phyloP scores from a whole-genome alignment of 2,329 filamentous ascomycete species.

The Cercospora canescens region DNA sequence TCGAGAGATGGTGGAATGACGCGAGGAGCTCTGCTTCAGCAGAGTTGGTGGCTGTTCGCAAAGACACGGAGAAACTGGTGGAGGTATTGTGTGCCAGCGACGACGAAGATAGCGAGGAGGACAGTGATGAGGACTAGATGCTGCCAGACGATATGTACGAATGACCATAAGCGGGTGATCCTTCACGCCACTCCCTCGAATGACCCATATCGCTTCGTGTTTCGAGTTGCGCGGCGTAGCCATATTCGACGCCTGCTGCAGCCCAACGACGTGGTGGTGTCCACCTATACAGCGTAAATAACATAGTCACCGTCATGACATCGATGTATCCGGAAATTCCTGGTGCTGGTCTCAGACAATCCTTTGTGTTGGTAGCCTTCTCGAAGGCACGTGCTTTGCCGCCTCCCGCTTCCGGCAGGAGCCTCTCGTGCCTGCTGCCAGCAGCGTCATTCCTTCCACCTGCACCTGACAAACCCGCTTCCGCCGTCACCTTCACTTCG shows the following conservation, averaged over 20 bases:
- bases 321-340: not conserved
- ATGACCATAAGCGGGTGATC: slow-evolving; percentile 9
- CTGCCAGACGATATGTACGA: slow-evolving; percentile 2
- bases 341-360: slow-evolving; percentile 4
- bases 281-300: not conserved
- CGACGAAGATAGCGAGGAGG: slow-evolving; percentile 64
- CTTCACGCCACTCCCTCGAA: not conserved
- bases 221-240: not conserved
- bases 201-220: not conserved
- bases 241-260: not conserved
- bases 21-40: slow-evolving; percentile 66
- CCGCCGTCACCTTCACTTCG: slow-evolving; percentile 2
- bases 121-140: slow-evolving; percentile 21
- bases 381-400: not conserved
- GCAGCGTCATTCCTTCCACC: not conserved
- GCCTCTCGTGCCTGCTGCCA: slow-evolving; percentile 4
- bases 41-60: slow-evolving; percentile 68
- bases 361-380: slow-evolving; percentile 1
- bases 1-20: slow-evolving; percentile 86
- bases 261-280: not conserved
- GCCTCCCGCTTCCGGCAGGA: slow-evolving; percentile 2
- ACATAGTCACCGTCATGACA: not conserved
- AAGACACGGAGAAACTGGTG: slow-evolving; percentile 74
- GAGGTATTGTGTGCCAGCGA: slow-evolving; percentile 76
- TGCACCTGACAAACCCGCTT: slow-evolving; percentile 6